Evolutionary conservation across 2,329 filamentous ascomycete species (phyloP), one percentile per base, ranked within the genome.

Genomic region (Raffaelea arxii): DNA sequence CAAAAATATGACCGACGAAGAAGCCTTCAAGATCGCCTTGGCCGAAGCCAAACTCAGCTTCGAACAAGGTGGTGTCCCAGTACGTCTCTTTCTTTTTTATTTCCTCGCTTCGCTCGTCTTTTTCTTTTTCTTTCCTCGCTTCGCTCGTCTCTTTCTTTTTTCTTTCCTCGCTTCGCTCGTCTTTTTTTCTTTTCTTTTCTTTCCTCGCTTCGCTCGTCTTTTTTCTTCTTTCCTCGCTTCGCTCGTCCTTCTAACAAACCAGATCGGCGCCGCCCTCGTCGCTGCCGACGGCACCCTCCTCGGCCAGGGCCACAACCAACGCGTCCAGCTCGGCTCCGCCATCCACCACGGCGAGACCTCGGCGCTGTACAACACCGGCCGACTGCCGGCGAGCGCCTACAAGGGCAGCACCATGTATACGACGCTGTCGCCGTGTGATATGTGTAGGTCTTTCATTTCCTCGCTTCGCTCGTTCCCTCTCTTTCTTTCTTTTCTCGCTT

Each of bases 341-440:
- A 85, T 82, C 32, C 72, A 88, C 54, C 84, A 89, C 66, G 54
- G 78, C 53, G 85, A 90, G 62, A 89, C 84, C 19, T 80, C 83
- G 18, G 78, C 82, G n/a, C 71, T 90, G 35, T 80, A 85, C 59
- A 81, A 84, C 62, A 82, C 83, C 1, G 84, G 84, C 40, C 77
- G 84, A 35, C 73, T 87, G 21, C 79, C 82, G 25, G 83, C 82
- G 16, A 76, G 75, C 2, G 74, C 75, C 6, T 89, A 88, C 62
- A 72, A 73, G 38, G 54, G 53, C 25, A 76, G 81, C 30, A 89
- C 84, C n/a, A 88, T 90, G 82, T 90, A 86, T 65, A 90, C 85
- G 3, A 88, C 84, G 1, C 68, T 90, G 6, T 86, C 82, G 3
- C 85, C 84, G 1, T 90, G 85, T 61, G 82, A 86, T 58, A 89